Evolutionary conservation across 768 basidiomycete genomes (phyloP), one percentile per base, ranked within the genome.

Genomic region (Lanmaoa rubissima): DNA sequence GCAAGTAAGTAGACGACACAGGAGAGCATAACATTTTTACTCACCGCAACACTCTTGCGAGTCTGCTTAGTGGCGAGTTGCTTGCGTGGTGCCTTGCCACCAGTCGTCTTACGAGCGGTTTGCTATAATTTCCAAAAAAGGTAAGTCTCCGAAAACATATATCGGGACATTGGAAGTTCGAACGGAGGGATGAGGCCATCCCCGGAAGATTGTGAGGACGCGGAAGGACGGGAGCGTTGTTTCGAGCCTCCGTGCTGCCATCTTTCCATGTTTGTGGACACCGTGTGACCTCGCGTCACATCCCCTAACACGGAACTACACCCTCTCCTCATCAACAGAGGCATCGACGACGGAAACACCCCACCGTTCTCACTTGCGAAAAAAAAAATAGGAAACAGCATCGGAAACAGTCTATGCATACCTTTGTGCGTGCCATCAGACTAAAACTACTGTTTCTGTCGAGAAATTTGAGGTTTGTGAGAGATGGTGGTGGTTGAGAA

Each of bases 61-160:
- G 79, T 76, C 19, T 80, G 79, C 77, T 86, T 93, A 65, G 86
- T 83, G 66, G 91, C 91, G 66, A 94, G 85, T 75, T 92, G 90
- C 72, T 90, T 92, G 74, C 90, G 86, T 50, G 90, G 90, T 28
- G 86, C 86, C 75, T 90, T 90, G 75, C 86, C 89, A 81, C 86
- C 90, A 63, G 90, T 91, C 48, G 89, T 90, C 76, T 92, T 92
- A 75, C 88, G 87, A 60, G 89, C 91, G 57, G 90, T 92, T 81
- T 92, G 91, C 81, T 73, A 59, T n/a, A 53, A 53, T 80, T 91
- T 88, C 81, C 61, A 54, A 60, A 51, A 62, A 55, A 46, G 62
- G 65, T 66, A 60, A 70, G 68, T 62, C 61, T 58, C 66, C 55
- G 48, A 62, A 69, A 69, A 68, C 66, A 69, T 67, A 62, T 49